Base-by-base conservation (phyloP, 164 flowering plant genomes). In the Vitis labrusca region DNA sequence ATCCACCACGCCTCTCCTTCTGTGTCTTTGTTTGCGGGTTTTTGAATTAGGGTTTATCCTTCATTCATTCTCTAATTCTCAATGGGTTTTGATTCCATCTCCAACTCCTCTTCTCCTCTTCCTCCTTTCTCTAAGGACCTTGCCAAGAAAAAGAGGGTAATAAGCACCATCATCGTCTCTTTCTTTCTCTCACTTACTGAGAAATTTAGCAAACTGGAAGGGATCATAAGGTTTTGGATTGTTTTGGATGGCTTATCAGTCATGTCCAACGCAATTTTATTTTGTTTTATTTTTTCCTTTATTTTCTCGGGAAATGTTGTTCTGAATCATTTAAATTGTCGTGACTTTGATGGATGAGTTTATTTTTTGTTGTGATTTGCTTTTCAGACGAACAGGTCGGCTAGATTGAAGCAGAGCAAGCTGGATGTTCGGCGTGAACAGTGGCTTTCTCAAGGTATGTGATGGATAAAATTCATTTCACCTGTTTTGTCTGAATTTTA, bases 391-490 rank as follows among this genome's bases (percentile, higher is more conserved):
- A 74, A 69, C 50, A 69, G 73, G 48, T 56, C 37, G 44, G 72
- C 76, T 47, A 74, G 64, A 58, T 27, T 74, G 65, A 74, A 74
- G 65, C 76, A 74, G 68, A 30, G 68, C 65, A 74, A 74, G 65
- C 69, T 58, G 13, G 76, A 74, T 64, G 76, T 17, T 16, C 57
- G 76, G 19, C 76, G 76, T 13, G 77, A 74, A 48, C 77, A 74
- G 55, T 74, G 77, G 77, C 77, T 74, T 15, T 69, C 77, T 64
- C 76, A 68, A 32, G 68, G 76, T 74, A 64, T 8, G 57, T 37
- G 44, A 3, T 37, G 7, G 44, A 37, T 37, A 37, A 37, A 37
- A 37, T 37, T 37, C 13, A 1, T 23, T 15, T 58, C 49, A 61
- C 11, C 37, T 3, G 10, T 16, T 64, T 50, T 17, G 8, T 17